A percentile compares a stretch with the other conserved stretches of the same genome.
These are phyloP conservation scores for Neonectria magnoliae DNA, from an alignment of 2,329 filamentous ascomycete genomes.

Conservation along the genomic window DNA sequence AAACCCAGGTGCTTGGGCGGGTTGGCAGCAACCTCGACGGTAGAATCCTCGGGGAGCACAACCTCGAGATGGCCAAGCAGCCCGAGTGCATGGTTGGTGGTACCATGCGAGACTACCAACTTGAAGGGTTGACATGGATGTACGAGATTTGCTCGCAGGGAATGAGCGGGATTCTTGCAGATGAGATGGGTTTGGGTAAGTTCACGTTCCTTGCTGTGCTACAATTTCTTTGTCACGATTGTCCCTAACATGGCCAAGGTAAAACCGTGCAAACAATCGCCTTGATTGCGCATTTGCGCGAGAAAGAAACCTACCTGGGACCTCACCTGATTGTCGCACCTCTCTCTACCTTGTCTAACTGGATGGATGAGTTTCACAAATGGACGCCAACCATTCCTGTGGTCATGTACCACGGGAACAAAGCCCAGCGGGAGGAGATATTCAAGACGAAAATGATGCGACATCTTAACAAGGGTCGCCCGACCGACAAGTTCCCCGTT, in stretches of 20 bases:
- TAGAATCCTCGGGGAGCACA: conserved; percentile 68
- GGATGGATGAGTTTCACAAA: conserved; percentile 91
- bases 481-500: conserved; percentile 79
- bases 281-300: conserved; percentile 85
- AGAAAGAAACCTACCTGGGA: conserved; percentile 83
- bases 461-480: conserved; percentile 69
- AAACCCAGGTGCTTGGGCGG: conserved; percentile 69
- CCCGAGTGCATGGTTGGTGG: conserved; percentile 87
- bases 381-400: conserved; percentile 93
- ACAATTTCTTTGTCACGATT: not conserved
- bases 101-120: conserved; percentile 91
- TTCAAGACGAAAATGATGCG: conserved; percentile 76
- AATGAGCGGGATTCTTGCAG: conserved; percentile 88
- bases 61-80: conserved; percentile 84
- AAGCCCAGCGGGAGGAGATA: conserved; percentile 79
- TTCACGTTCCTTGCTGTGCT: not conserved
- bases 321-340: conserved; percentile 93
- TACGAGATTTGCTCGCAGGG: conserved; percentile 84
- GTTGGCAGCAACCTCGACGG: conserved; percentile 70
- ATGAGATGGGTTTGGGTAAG: conserved; percentile 87
- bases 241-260: conserved; percentile 57
- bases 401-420: conserved; percentile 88
- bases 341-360: conserved; percentile 91
- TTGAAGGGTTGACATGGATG: conserved; percentile 96
- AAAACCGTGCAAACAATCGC: conserved; percentile 95